Evolutionary conservation across 331 rosid species (phyloP).

Genomic region (Rhamnella rubrinervis): DNA sequence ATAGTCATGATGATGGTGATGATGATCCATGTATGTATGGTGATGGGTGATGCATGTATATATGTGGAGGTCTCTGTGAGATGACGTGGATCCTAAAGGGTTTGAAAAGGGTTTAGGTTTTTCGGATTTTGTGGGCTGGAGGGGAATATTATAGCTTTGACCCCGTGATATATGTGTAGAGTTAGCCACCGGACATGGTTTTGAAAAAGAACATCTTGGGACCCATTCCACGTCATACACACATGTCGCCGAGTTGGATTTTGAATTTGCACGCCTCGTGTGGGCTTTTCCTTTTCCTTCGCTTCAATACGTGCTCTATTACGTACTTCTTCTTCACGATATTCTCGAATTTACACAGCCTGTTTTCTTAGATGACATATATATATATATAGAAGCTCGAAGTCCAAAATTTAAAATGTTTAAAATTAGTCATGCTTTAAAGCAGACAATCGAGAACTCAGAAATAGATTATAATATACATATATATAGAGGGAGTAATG

Average conservation of each 20-base stretch:
- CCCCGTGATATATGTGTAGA: neutral
- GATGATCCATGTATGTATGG: neutral
- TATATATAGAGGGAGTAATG: too few species aligned
- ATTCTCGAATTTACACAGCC: too few species aligned
- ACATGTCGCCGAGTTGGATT: conserved; percentile 28
- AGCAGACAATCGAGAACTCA: too few species aligned
- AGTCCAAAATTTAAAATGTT: too few species aligned
- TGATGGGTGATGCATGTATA: neutral
- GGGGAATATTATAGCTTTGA: neutral
- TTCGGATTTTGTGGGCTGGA: neutral
- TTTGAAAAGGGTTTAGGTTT: conserved; percentile 29
- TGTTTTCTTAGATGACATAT: too few species aligned
- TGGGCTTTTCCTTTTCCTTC: conserved; percentile 17
- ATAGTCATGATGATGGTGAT: neutral
- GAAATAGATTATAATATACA: too few species aligned
- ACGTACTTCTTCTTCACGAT: too few species aligned
- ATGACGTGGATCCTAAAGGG: neutral
- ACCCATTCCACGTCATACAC: conserved; percentile 38
- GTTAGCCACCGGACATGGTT: conserved; percentile 19
- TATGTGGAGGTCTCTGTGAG: neutral
- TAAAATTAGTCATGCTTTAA: too few species aligned
- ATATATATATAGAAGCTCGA: too few species aligned
- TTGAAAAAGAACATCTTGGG: conserved; percentile 8
- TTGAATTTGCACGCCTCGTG: conserved; percentile 29
- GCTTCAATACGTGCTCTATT: conserved; percentile 12